phyloP scores from a whole-genome alignment of 352 stramenopile species.

The Phytophthora constricta region DNA sequence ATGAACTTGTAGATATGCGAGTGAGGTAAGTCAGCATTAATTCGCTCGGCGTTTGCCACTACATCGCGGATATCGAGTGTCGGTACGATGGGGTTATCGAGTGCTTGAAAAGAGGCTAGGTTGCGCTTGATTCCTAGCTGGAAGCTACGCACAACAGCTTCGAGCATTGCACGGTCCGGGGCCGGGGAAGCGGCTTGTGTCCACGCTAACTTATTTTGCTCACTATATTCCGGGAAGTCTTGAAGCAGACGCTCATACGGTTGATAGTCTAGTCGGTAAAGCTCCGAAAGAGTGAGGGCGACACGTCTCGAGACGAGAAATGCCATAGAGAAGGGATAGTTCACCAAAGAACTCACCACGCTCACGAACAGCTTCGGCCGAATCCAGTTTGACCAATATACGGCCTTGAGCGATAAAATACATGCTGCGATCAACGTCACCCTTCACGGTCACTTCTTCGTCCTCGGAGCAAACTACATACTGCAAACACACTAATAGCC shows the following conservation, averaged over 20 bases:
- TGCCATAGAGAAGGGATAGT: conserved; percentile 63
- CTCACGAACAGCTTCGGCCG: conserved; percentile 58
- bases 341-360: conserved; percentile 72
- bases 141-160: conserved; percentile 17
- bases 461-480: conserved; percentile 78
- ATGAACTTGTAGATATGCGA: conserved; percentile 62
- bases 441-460: conserved; percentile 70
- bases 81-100: background rate
- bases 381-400: conserved; percentile 66
- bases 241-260: conserved; percentile 69
- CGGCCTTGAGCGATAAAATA: conserved; percentile 80
- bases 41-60: conserved; percentile 31
- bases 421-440: conserved; percentile 82
- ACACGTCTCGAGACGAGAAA: conserved; percentile 72
- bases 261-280: conserved; percentile 73
- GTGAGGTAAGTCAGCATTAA: conserved; percentile 54
- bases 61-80: conserved; percentile 11
- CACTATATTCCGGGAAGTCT: conserved; percentile 74
- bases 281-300: conserved; percentile 56
- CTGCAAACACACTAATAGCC: conserved; percentile 63
- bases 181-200: conserved; percentile 34
- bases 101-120: background rate
- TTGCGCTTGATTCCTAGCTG: conserved; percentile 10
- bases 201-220: conserved; percentile 56
- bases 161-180: conserved; percentile 24